Conservation (phyloP, 495 filamentous ascomycete genomes). For the Penicillium dipodomyicola region DNA sequence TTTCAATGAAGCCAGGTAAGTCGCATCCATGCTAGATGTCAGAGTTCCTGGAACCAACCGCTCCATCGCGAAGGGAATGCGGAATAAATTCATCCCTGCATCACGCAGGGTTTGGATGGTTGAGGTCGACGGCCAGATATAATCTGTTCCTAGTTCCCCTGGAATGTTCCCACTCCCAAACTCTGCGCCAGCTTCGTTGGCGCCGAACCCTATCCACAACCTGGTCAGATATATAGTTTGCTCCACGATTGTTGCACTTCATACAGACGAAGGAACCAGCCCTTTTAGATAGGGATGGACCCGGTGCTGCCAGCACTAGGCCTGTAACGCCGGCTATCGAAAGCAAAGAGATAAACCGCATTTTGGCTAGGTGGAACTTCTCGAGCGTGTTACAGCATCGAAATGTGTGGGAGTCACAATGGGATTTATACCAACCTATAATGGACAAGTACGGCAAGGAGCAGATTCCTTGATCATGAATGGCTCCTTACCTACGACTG, state of each 20-base stretch:
- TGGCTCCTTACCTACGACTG: neutral
- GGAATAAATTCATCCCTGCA: conserved; percentile 64
- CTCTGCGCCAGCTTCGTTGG: conserved; percentile 9
- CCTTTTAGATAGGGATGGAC: conserved; percentile 1
- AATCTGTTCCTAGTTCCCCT: conserved; percentile 53
- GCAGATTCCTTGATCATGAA: neutral
- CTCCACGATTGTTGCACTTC: no score
- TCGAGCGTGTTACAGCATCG: neutral
- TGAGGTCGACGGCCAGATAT: conserved; percentile 55
- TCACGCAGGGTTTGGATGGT: conserved; percentile 53
- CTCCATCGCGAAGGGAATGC: conserved; percentile 66
- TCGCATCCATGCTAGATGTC: conserved; percentile 32
- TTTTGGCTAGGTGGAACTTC: neutral
- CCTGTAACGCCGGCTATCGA: neutral
- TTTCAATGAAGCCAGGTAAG: conserved; percentile 38
- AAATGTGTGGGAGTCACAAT: neutral
- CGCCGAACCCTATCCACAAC: conserved; percentile 6
- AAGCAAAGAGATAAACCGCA: conserved; percentile 4
- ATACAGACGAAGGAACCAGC: conserved; percentile 8
- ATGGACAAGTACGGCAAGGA: neutral
- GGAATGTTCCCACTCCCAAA: conserved; percentile 38
- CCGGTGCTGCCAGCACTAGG: conserved; percentile 3
- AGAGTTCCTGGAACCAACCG: conserved; percentile 53
- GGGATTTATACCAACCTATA: neutral
- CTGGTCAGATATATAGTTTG: neutral